phyloP scores from a whole-genome alignment of 306 rosid genomes.

The Trifolium fragiferum region DNA sequence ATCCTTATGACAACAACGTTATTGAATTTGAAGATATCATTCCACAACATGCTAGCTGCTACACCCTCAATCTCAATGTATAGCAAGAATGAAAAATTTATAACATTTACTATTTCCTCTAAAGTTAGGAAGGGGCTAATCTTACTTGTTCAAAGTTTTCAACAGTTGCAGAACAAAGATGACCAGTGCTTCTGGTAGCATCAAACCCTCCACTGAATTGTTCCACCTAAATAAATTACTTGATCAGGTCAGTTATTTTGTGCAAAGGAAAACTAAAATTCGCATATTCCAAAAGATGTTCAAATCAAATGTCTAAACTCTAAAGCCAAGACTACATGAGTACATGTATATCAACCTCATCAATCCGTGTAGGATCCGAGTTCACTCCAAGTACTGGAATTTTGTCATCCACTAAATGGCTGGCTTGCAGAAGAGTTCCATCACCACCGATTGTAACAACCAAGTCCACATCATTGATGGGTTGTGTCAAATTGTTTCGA shows the following conservation, averaged over 20 bases:
- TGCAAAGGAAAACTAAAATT: neutral
- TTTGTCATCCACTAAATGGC: conserved; percentile 79
- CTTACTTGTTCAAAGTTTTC: conserved; percentile 83
- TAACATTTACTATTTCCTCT: conserved; percentile 2
- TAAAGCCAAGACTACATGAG: conserved; percentile 27
- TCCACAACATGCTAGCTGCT: conserved; percentile 19
- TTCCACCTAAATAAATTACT: conserved; percentile 59
- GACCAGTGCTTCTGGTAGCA: conserved; percentile 89
- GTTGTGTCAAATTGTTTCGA: conserved; percentile 57
- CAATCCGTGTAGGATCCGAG: conserved; percentile 81
- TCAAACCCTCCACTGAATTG: conserved; percentile 64
- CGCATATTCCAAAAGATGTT: conserved; percentile 19
- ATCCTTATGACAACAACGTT: conserved; percentile 13
- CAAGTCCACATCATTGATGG: conserved; percentile 76
- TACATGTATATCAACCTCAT: conserved; percentile 62
- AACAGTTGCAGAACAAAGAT: conserved; percentile 78
- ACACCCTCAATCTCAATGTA: conserved; percentile 12
- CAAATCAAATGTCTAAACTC: conserved; percentile 5
- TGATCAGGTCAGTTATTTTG: conserved; percentile 8
- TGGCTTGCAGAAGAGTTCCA: conserved; percentile 88
- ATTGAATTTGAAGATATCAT: conserved; percentile 37
- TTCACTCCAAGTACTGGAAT: conserved; percentile 93
- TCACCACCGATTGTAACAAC: conserved; percentile 91
- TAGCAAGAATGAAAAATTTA: conserved; percentile 9
- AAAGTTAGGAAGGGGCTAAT: conserved; percentile 30